Evolutionary conservation across 805 yeast species (phyloP).

Genomic region (Wickerhamomyces bovis): DNA sequence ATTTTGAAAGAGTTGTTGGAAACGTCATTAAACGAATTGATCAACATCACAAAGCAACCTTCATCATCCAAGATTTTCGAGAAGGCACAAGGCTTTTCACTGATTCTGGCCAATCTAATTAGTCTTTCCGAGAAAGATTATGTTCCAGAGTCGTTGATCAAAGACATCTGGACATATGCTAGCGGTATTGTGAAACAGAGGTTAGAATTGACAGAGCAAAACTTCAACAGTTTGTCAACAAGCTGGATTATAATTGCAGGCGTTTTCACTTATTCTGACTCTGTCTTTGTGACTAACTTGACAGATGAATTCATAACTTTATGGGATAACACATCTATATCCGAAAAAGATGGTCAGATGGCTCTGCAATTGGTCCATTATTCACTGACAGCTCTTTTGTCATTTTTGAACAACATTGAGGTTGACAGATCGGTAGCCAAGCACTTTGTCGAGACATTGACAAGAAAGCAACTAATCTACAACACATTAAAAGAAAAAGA

Average conservation of each 20-base stretch:
- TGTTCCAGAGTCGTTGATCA: conserved; percentile 39
- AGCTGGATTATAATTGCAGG: conserved; percentile 65
- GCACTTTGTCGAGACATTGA: conserved; percentile 35
- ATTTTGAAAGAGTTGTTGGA: conserved; percentile 32
- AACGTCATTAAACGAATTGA: conserved; percentile 28
- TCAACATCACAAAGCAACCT: conserved; percentile 26
- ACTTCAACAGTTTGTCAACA: conserved; percentile 33
- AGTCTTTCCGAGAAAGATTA: conserved; percentile 32
- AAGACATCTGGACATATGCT: conserved; percentile 39
- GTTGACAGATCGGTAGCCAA: conserved; percentile 41
- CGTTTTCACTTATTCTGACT: conserved; percentile 51
- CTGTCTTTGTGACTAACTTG: conserved; percentile 46
- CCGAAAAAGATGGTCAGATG: conserved; percentile 32
- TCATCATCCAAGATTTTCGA: conserved; percentile 22
- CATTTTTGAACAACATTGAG: conserved; percentile 39
- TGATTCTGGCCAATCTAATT: conserved; percentile 31
- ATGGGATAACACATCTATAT: conserved; percentile 56
- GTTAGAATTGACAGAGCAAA: conserved; percentile 25
- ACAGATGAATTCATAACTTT: conserved; percentile 51
- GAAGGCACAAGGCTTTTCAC: conserved; percentile 34
- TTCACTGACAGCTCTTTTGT: conserved; percentile 50
- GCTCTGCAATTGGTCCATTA: conserved; percentile 49
- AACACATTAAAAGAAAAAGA: conserved; percentile 7
- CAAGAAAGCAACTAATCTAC: conserved; percentile 8
- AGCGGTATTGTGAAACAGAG: conserved; percentile 30